Evolutionary conservation across 768 basidiomycete genomes (phyloP), one percentile per base, ranked within the genome.

Genomic region (Pleurotus platypus): DNA sequence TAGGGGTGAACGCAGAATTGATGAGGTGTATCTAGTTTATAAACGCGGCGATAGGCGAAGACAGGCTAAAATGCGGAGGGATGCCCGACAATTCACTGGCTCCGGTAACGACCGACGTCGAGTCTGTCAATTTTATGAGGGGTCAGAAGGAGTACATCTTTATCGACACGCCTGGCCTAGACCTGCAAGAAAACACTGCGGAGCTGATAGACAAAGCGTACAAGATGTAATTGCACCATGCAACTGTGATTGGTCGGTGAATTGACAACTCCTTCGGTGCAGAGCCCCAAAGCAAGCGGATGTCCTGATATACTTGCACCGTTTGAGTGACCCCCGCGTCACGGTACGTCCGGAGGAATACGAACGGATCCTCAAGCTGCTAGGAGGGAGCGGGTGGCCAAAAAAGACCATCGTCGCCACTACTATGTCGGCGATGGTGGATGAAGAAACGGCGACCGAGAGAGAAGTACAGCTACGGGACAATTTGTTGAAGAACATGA

Each of bases 331-430:
- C 49, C 64, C 71, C 58, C 61, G 72, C 6, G 56, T 65, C 22
- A 57, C 58, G 3, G 55, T 37, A 6, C 46, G 48, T 8, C 55
- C 61, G 15, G 46, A 39, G 24, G 55, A 57, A 7, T 58, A 46
- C 22, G 18, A 57, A 0, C n/a, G 35, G 12, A 43, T 57, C 8
- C 57, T 64, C 30, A 22, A 39, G 37, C 16, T 49, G 18, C 26
- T 62, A 4, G 58, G 61, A 30, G 79, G 79, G 37, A 69, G 71
- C 18, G 68, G 58, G 54, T 66, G 69, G 13, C 69, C 77, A 60
- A 69, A 69, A 46, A 77, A 75, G 57, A 73, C 79, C 46, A 67
- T 75, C 50, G 66, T 78, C 58, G 73, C 70, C 49, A 79, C 78
- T 60, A 78, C 70, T 42, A 78, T 73, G 77, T 79, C 76, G 75